These are phyloP conservation scores for Pyrenochaeta sp. DNA, from an alignment of 2,329 filamentous ascomycete genomes.

Conservation along the genomic window DNA sequence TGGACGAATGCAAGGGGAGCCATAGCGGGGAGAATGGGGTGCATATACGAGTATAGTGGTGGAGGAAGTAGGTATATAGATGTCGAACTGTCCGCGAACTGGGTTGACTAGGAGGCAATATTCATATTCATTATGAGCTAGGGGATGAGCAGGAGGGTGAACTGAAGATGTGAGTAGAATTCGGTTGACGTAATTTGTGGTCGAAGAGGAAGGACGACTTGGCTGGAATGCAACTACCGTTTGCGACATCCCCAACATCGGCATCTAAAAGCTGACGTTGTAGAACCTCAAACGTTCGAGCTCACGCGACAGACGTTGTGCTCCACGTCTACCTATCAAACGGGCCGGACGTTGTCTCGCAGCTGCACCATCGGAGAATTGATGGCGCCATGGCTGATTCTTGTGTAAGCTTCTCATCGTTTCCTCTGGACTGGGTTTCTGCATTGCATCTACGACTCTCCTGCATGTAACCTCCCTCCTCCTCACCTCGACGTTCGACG, in stretches of 20 bases:
- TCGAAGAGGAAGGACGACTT: neutral
- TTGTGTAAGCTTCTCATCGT: slow-evolving; percentile 7
- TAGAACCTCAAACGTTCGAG: neutral
- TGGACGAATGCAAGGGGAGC: neutral
- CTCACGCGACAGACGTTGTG: neutral
- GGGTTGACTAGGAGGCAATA: neutral
- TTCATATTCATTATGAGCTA: neutral
- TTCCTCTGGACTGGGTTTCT: neutral
- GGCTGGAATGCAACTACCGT: neutral
- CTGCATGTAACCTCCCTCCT: neutral
- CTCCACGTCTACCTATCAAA: neutral
- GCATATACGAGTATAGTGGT: neutral
- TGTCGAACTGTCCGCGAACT: neutral
- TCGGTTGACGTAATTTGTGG: neutral
- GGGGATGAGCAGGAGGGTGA: neutral
- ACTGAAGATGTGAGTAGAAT: neutral
- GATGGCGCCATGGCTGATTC: slow-evolving; percentile 6
- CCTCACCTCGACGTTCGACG: neutral
- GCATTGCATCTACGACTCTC: neutral
- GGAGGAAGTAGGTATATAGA: neutral
- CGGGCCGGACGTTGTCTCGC: neutral
- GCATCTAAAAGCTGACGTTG: neutral
- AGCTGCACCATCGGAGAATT: slow-evolving; percentile 1
- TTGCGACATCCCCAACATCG: neutral
- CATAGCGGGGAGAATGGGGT: neutral